phyloP scores from a whole-genome alignment of 2,329 filamentous ascomycete species.

The Aspergillus phoenicis region DNA sequence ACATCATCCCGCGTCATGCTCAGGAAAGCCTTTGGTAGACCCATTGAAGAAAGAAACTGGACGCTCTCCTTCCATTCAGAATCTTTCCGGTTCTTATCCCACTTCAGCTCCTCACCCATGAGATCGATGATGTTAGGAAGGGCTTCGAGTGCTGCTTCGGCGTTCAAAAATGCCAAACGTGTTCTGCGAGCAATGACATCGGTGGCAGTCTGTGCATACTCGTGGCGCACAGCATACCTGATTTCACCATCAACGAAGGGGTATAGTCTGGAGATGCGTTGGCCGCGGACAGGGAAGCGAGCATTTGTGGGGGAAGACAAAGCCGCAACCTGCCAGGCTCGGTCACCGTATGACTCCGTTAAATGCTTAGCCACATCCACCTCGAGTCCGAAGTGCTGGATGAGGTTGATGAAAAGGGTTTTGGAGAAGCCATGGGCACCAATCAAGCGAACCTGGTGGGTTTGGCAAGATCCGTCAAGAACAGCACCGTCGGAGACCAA shows the following conservation, averaged over 20 bases:
- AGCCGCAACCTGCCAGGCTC: constrained; percentile 86
- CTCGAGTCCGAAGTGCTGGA: constrained; percentile 89
- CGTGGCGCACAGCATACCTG: constrained; percentile 81
- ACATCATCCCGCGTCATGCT: constrained; percentile 60
- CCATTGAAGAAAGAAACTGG: constrained; percentile 63
- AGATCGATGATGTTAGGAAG: constrained; percentile 84
- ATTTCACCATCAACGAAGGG: constrained; percentile 92
- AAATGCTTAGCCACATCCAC: constrained; percentile 91
- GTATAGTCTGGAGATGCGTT: constrained; percentile 77
- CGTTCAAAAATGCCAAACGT: constrained; percentile 85
- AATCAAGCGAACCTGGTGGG: constrained; percentile 76
- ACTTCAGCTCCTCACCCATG: constrained; percentile 81
- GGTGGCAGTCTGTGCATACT: constrained; percentile 88
- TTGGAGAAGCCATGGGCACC: constrained; percentile 87
- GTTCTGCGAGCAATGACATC: constrained; percentile 86
- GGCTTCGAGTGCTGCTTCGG: constrained; percentile 84
- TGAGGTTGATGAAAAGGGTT: constrained; percentile 90
- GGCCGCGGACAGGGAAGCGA: constrained; percentile 80
- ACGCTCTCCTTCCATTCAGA: constrained; percentile 76
- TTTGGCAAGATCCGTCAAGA: constrained; percentile 76
- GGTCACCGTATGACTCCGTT: constrained; percentile 83
- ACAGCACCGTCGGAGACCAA: constrained; percentile 70
- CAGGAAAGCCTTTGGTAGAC: constrained; percentile 60
- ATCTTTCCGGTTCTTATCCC: constrained; percentile 72
- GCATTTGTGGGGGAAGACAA: constrained; percentile 74